Base-by-base conservation (phyloP, 139 green algal species). In the Picochlorum sp. region DNA sequence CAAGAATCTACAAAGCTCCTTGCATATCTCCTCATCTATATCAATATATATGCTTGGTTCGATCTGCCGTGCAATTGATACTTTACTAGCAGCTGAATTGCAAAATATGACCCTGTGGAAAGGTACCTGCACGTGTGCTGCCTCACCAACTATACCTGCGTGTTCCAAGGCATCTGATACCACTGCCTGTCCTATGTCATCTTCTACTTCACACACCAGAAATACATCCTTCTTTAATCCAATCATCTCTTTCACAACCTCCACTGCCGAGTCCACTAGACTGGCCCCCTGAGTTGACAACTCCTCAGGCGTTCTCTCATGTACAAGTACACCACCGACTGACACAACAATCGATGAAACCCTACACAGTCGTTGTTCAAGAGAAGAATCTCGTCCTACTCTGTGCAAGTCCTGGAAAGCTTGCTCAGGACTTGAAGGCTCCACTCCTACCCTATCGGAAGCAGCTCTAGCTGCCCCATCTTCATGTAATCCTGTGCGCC, bases 11-110 rank as follows among this genome's bases (percentile, higher is more conserved):
- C 11, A 18, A 0, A 66, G 37, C 13, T 66, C 24, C n/a, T 56
- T n/a, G 18, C 81, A 69, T 6, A 84, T 93, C 4, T 56, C 30
- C 0, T 50, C 23, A 26, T 81, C 49, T 1, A 64, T 81, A 57
- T 95, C 87, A 13, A 95, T 65, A 62, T 95, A 87, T 56, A 95
- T 67, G 3, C 88, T 75, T 8, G 88, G 85, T 67, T 94, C 87
- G 20, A 95, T 63, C 70, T 94, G 86, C 15, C 86, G 59, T 45
- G 92, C 86, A 18, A 92, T 76, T 11, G 84, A 86, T 13, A 83
- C 73, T 72, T 92, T 94, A 65, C 87, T 86, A 1, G 83, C 76
- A 38, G 81, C 37, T 8, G 82, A 94, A 31, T 67, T 75, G 73
- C 87, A 94, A 67, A 90, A 90, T 47, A 95, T 64, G 65, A 89